These are phyloP conservation scores for Arctium lappa DNA, from an alignment of 129 eudicot genomes.

Conservation along the genomic window DNA sequence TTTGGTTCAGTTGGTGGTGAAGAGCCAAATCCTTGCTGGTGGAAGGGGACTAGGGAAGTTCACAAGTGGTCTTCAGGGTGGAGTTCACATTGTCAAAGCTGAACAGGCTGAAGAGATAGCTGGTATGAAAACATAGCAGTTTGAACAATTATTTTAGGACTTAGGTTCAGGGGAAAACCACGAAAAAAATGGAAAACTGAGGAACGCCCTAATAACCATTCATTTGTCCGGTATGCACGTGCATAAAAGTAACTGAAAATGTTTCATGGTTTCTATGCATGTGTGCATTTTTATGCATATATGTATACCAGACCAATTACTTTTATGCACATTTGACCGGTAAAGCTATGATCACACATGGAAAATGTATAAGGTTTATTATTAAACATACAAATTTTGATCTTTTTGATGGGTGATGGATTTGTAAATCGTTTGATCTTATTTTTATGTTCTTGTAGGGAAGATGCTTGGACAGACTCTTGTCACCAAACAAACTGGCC, in stretches of 20 bases:
- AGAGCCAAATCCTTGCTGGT: conserved; percentile 97
- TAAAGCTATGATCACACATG: not conserved
- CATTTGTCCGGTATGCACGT: not conserved
- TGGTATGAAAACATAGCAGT: conserved; percentile 37
- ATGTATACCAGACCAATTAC: not conserved
- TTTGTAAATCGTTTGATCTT: conserved; percentile 1
- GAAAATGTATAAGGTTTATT: not conserved
- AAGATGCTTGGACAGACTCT: conserved; percentile 99
- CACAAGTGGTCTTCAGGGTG: conserved; percentile 89
- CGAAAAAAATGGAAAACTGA: not conserved
- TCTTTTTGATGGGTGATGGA: conserved; percentile 2
- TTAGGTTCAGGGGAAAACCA: not conserved
- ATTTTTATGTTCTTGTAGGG: conserved; percentile 48
- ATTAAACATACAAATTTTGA: not conserved
- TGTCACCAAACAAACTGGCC: conserved; percentile 94
- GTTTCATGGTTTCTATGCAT: not conserved
- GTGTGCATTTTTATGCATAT: not conserved
- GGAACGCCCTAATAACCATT: not conserved
- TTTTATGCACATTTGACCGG: not conserved
- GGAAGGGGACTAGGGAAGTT: conserved; percentile 98
- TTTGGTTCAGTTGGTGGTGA: conserved; percentile 78
- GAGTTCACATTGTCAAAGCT: conserved; percentile 90
- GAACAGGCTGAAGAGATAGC: conserved; percentile 84
- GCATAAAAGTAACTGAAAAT: not conserved
- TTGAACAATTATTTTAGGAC: not conserved